A percentile compares a stretch with the other conserved stretches of the same genome.
Evolutionary conservation across 768 basidiomycete species (phyloP).

Genomic region (Kwoniella dejecticola): DNA sequence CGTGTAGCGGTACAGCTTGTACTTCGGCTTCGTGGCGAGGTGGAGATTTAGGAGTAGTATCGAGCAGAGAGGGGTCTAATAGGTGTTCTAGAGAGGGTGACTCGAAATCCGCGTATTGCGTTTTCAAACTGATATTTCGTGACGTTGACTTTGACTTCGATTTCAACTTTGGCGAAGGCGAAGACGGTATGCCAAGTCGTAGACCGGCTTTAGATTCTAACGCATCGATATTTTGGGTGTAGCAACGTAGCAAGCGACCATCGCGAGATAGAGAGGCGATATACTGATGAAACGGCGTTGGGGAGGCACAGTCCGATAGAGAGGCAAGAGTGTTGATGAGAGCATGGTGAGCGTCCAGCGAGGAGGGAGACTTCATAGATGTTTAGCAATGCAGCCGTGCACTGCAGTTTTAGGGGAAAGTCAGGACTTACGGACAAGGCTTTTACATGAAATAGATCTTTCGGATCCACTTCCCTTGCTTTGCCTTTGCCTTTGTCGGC

Average conservation of each 20-base stretch:
- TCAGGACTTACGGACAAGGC: slow-evolving; percentile 69
- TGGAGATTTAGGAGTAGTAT: background rate
- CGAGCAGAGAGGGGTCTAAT: background rate
- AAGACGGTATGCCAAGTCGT: slow-evolving; percentile 74
- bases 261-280: slow-evolving; percentile 74
- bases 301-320: slow-evolving; percentile 69
- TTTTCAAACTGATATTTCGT: background rate
- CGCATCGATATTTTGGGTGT: slow-evolving; percentile 92
- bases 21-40: background rate
- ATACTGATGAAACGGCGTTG: slow-evolving; percentile 77
- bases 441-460: slow-evolving; percentile 86
- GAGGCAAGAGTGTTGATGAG: slow-evolving; percentile 77
- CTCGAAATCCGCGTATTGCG: background rate
- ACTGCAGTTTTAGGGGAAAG: background rate
- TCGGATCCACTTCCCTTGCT: slow-evolving; percentile 62
- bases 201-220: slow-evolving; percentile 85
- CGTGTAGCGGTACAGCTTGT: slow-evolving; percentile 85
- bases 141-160: background rate
- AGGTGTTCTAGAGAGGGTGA: background rate
- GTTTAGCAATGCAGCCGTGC: background rate
- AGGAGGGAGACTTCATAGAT: slow-evolving; percentile 56
- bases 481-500: slow-evolving; percentile 70
- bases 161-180: background rate
- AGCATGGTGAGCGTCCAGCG: slow-evolving; percentile 72
- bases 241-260: slow-evolving; percentile 77